Evolutionary conservation across 192 early-diverging fungal species (phyloP).

Genomic region (Coemansia sp.): DNA sequence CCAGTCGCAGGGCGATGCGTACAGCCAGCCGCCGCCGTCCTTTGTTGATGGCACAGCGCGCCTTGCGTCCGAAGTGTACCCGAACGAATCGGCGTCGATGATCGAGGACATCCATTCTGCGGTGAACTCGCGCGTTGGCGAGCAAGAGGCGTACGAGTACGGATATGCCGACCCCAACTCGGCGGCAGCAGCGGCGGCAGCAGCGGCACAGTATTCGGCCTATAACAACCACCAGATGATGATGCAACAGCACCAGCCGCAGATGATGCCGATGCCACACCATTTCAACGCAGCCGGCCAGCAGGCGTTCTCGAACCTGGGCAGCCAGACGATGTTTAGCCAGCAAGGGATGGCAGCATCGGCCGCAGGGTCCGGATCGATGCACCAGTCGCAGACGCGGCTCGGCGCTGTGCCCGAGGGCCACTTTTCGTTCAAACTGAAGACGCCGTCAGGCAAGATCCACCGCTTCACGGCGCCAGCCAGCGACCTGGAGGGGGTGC

Average conservation of each 20-base stretch:
- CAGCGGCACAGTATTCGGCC: conserved; percentile 32
- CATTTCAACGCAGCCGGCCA: conserved; percentile 27
- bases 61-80: conserved; percentile 53
- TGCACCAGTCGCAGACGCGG: conserved; percentile 52
- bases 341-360: conserved; percentile 31
- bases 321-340: conserved; percentile 52
- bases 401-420: conserved; percentile 44
- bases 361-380: conserved; percentile 34
- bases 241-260: conserved; percentile 46
- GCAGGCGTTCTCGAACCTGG: conserved; percentile 54
- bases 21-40: conserved; percentile 42
- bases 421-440: conserved; percentile 75
- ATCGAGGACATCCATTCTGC: conserved; percentile 59
- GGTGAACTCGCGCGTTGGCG: conserved; percentile 60
- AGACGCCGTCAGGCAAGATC: conserved; percentile 68
- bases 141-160: conserved; percentile 46
- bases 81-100: conserved; percentile 59
- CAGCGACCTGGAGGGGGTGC: conserved; percentile 58
- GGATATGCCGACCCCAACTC: conserved; percentile 24
- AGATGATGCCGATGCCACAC: conserved; percentile 48
- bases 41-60: conserved; percentile 48
- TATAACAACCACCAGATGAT: conserved; percentile 43
- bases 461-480: conserved; percentile 72
- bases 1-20: conserved; percentile 25
- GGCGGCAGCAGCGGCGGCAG: background rate